phyloP scores from a whole-genome alignment of 306 rosid species.

The Argentina anserina region DNA sequence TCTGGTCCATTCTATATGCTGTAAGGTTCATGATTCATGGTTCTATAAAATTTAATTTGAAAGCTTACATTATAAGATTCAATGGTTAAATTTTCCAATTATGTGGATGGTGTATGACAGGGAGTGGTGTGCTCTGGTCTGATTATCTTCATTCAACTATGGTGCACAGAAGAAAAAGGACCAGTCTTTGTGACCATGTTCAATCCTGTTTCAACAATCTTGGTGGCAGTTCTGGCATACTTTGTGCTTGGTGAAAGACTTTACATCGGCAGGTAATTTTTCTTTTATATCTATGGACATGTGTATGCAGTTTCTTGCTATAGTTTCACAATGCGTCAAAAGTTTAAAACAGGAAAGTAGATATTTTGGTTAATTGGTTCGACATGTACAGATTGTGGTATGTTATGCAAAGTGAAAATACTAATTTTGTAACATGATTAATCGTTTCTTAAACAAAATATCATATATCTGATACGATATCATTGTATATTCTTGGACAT shows the following conservation, averaged over 20 bases:
- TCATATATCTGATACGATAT: too few species aligned
- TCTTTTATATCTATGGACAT: background rate
- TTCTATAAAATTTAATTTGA: background rate
- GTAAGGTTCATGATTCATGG: conserved; percentile 36
- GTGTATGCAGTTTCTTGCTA: background rate
- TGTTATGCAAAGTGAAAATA: background rate
- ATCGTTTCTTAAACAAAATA: too few species aligned
- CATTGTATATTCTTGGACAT: too few species aligned
- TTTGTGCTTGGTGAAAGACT: conserved; percentile 81
- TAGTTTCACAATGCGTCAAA: background rate
- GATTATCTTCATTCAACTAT: conserved; percentile 54
- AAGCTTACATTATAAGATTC: background rate
- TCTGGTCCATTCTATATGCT: conserved; percentile 64
- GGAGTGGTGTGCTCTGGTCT: conserved; percentile 58
- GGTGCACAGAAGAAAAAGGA: conserved; percentile 72
- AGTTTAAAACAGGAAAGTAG: background rate
- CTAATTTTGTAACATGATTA: too few species aligned
- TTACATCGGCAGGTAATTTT: conserved; percentile 63
- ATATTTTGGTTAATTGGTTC: background rate
- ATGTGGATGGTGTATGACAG: conserved; percentile 35
- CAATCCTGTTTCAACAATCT: conserved; percentile 54
- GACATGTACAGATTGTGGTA: background rate
- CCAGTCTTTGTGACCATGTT: conserved; percentile 86
- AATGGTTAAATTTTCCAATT: conserved; percentile 6
- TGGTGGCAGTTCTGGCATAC: conserved; percentile 69